Evolutionary conservation across 208 protist species (phyloP).

Genomic region (Acanthamoeba healyi): DNA sequence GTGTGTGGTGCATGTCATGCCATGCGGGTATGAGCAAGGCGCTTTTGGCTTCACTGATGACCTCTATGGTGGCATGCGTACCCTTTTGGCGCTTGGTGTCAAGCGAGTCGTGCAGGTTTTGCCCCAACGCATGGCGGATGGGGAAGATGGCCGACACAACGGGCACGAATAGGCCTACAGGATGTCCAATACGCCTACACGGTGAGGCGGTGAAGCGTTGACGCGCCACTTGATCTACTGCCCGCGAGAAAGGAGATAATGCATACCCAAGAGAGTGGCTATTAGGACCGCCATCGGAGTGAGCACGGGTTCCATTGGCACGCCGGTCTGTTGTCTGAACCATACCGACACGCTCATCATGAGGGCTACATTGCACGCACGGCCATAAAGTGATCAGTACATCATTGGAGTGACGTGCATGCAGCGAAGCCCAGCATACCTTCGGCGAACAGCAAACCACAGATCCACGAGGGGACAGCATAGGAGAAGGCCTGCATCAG

Average conservation of each 20-base stretch:
- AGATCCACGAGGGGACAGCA: constrained; percentile 79
- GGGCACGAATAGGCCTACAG: constrained; percentile 91
- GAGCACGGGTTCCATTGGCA: constrained; percentile 83
- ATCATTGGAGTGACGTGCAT: background rate
- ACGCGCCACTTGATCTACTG: constrained; percentile 37
- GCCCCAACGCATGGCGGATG: constrained; percentile 89
- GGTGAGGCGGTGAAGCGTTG: constrained; percentile 1
- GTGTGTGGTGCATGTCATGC: background rate
- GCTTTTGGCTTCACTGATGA: too few species aligned
- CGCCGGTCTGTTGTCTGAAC: constrained; percentile 81
- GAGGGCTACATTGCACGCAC: constrained; percentile 20
- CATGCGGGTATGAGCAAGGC: constrained; percentile 57
- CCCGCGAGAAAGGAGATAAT: background rate
- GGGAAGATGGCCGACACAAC: constrained; percentile 92
- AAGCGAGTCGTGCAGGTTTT: constrained; percentile 92
- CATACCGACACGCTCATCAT: constrained; percentile 84
- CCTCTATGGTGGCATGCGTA: too few species aligned
- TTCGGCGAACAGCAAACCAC: constrained; percentile 68
- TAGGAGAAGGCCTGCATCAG: constrained; percentile 85
- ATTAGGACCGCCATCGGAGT: constrained; percentile 36
- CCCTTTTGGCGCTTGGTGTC: constrained; percentile 91
- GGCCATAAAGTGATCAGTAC: background rate
- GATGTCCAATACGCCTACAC: constrained; percentile 14
- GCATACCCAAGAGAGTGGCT: background rate
- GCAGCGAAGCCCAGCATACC: constrained; percentile 76